Evolutionary conservation across 345 rosid species (phyloP), one percentile per base, ranked within the genome.

Genomic region (Eutrema japonicum): DNA sequence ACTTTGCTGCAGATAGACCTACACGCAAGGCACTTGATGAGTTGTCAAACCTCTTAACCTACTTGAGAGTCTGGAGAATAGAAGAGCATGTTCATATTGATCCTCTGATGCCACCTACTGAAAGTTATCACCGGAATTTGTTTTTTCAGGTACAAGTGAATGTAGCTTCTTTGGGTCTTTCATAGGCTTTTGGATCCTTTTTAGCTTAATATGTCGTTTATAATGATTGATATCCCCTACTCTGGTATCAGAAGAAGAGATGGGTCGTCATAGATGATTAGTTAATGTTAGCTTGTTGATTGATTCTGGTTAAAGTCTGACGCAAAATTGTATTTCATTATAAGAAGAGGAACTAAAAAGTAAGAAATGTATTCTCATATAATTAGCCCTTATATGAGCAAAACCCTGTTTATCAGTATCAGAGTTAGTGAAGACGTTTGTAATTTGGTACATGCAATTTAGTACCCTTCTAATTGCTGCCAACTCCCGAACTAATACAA

Each of bases 21-120:
- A 85, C 85, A 6, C 88, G 87, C 63, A 89, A 85, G 83, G 98
- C 98, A 37, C 91, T 94, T 48, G 96, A 91, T 87, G 97, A 94
- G 79, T 75, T 94, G 80, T 85, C 85, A 30, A 81, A 85, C 75
- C 97, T 94, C 54, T 77, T 85, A 68, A 83, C 86, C 82, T 80
- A 91, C 82, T 75, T 91, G 80, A 91, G 87, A 82, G 84, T 87
- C 42, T 94, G 97, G 98, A 86, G 75, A 79, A 88, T 94, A 62
- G 93, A 88, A 70, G 81, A 78, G 47, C 81, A 91, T 78, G 86
- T 88, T 74, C 87, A 84, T 73, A 80, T 94, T 59, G 89, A 94
- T 85, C 83, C 91, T 22, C 72, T 94, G 30, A 88, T 94, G 98
- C 91, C 98, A 72, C 96, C 98, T 18, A 85, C 89, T 13, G 97